Conservation (phyloP, 495 filamentous ascomycete genomes). For the Pyrenopolyporus hunteri region DNA sequence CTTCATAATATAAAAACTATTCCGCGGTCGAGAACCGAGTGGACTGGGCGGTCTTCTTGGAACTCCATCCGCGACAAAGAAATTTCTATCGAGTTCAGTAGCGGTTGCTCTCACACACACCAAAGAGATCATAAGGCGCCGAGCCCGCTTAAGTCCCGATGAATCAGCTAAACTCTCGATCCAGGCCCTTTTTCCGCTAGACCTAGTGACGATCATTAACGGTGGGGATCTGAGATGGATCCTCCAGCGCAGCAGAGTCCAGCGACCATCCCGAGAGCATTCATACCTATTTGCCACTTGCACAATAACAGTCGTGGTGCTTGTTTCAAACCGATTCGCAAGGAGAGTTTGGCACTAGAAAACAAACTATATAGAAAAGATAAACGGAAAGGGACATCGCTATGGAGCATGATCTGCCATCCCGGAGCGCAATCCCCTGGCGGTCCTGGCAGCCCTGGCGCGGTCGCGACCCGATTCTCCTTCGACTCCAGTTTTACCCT, state of each 20-base stretch:
- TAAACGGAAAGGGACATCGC: background rate
- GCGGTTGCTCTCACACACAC: too few relatives aligned
- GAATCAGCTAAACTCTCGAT: constrained; percentile 35
- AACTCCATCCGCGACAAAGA: background rate
- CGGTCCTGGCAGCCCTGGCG: too few relatives aligned
- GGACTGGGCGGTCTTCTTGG: background rate
- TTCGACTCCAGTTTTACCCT: constrained; percentile 32
- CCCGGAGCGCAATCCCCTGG: background rate
- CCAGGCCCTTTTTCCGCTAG: constrained; percentile 34
- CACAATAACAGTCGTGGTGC: constrained; percentile 15
- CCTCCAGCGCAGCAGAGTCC: background rate
- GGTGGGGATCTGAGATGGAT: constrained; percentile 11
- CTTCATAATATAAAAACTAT: constrained; percentile 1
- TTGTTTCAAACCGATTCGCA: constrained; percentile 24
- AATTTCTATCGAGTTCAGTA: background rate
- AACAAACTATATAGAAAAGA: background rate
- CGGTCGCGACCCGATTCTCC: constrained; percentile 28
- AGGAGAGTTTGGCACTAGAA: constrained; percentile 20
- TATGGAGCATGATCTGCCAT: background rate
- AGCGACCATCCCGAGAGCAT: background rate
- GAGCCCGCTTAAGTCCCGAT: constrained; percentile 22
- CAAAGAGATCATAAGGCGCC: constrained; percentile 9
- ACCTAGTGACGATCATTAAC: constrained; percentile 30
- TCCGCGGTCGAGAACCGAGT: background rate
- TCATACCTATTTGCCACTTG: constrained; percentile 25